A percentile compares a stretch with the other conserved stretches of the same genome.
Conservation (phyloP, 345 rosid genomes). For the Trapa incisa region DNA sequence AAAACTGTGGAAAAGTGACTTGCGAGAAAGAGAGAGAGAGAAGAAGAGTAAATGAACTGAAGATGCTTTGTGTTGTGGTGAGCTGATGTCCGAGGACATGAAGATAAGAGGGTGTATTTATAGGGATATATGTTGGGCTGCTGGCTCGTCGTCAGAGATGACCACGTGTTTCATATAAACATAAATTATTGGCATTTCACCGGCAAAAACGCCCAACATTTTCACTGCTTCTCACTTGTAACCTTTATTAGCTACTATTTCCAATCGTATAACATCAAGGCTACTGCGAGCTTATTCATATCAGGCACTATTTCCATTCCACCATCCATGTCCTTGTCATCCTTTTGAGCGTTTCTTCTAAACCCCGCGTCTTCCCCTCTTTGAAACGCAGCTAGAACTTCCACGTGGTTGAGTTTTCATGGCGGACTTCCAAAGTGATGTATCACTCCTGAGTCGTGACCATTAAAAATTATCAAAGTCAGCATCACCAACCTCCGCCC, state of each 20-base stretch:
- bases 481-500: slow-evolving; percentile 1
- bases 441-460: not conserved
- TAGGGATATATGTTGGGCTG: slow-evolving; percentile 14
- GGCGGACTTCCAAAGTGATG: not conserved
- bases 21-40: not conserved
- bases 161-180: not conserved
- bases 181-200: too few relatives aligned
- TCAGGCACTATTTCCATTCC: too few relatives aligned
- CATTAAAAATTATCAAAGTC: not conserved
- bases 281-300: too few relatives aligned
- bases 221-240: too few relatives aligned
- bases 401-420: slow-evolving; percentile 5
- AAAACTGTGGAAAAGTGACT: not conserved
- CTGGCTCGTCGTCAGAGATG: not conserved
- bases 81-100: not conserved
- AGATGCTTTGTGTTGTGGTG: not conserved
- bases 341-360: too few relatives aligned
- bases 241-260: too few relatives aligned
- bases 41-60: not conserved
- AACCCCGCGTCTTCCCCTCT: slow-evolving; percentile 6
- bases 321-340: too few relatives aligned
- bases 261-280: too few relatives aligned
- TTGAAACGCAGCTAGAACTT: not conserved
- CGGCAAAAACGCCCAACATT: too few relatives aligned
- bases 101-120: slow-evolving; percentile 1